phyloP scores from a whole-genome alignment of 495 filamentous ascomycete genomes.

The Xylona heveae region DNA sequence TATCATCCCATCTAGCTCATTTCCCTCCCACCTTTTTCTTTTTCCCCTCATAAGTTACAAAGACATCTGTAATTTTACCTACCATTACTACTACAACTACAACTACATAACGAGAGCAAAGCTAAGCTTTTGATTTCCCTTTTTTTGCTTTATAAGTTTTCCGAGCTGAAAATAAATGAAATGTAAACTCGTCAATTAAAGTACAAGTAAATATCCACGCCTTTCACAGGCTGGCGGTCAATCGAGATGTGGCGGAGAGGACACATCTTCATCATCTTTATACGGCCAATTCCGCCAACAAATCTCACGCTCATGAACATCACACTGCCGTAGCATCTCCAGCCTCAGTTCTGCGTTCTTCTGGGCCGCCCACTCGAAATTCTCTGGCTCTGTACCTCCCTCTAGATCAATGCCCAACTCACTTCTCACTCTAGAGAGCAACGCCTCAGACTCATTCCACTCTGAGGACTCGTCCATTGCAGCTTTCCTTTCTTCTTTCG shows the following conservation, averaged over 20 bases:
- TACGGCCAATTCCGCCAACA: constrained; percentile 17
- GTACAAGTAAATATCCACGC: too few relatives aligned
- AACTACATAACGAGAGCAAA: too few relatives aligned
- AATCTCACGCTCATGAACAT: constrained; percentile 8
- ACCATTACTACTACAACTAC: too few relatives aligned
- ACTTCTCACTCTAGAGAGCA: constrained; percentile 12
- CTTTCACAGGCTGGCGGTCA: too few relatives aligned
- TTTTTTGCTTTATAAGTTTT: too few relatives aligned
- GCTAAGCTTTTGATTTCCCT: too few relatives aligned
- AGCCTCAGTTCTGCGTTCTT: constrained; percentile 11
- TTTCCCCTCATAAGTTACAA: too few relatives aligned
- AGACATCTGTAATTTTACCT: too few relatives aligned
- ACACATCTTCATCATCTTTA: constrained; percentile 14
- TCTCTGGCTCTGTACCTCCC: constrained; percentile 15
- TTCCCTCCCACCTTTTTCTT: not conserved
- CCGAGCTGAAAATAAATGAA: too few relatives aligned
- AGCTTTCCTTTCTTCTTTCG: constrained; percentile 12
- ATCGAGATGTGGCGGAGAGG: too few relatives aligned
- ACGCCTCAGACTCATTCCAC: constrained; percentile 18
- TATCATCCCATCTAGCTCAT: not conserved
- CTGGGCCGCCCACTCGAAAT: constrained; percentile 12
- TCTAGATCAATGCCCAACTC: constrained; percentile 14
- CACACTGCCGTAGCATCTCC: constrained; percentile 14
- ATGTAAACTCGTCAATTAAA: too few relatives aligned
- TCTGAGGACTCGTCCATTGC: constrained; percentile 15